A percentile compares a stretch with the other conserved stretches of the same genome.
Conservation (phyloP, 768 basidiomycete genomes). For the Leccinellum rugosiceps region DNA sequence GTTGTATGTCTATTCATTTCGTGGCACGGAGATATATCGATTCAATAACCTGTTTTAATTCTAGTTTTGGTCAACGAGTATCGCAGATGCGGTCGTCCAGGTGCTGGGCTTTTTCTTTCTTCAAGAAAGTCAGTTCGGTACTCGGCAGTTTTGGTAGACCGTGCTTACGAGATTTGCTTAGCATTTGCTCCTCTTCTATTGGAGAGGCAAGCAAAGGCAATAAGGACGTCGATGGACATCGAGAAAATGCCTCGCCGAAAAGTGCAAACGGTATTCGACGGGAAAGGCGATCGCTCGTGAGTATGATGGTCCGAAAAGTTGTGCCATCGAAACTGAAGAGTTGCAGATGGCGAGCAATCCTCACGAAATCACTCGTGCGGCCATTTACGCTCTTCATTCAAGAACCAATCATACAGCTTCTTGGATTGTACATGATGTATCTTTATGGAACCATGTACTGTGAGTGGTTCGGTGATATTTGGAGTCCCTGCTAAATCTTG, state of each 20-base stretch:
- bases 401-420: conserved; percentile 67
- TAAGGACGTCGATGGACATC: conserved; percentile 43
- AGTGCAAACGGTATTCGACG: conserved; percentile 50
- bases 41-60: neutral
- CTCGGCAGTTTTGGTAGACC: neutral
- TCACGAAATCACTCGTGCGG: conserved; percentile 54
- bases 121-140: conserved; percentile 52
- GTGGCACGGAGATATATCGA: neutral
- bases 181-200: conserved; percentile 34
- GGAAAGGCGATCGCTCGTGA: conserved; percentile 40
- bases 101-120: conserved; percentile 53
- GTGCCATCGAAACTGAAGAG: neutral
- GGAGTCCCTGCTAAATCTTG: neutral
- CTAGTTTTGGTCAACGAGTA: conserved; percentile 66
- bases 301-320: conserved; percentile 15
- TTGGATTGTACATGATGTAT: conserved; percentile 68
- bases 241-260: conserved; percentile 41
- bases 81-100: conserved; percentile 54
- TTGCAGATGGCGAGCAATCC: conserved; percentile 48
- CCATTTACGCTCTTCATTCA: conserved; percentile 60
- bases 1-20: conserved; percentile 41
- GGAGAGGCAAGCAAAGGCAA: conserved; percentile 47
- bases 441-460: conserved; percentile 62
- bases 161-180: conserved; percentile 17
- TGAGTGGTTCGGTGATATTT: conserved; percentile 27